Base-by-base conservation (phyloP, 2,329 filamentous ascomycete species). In the Colletotrichum lentis region DNA sequence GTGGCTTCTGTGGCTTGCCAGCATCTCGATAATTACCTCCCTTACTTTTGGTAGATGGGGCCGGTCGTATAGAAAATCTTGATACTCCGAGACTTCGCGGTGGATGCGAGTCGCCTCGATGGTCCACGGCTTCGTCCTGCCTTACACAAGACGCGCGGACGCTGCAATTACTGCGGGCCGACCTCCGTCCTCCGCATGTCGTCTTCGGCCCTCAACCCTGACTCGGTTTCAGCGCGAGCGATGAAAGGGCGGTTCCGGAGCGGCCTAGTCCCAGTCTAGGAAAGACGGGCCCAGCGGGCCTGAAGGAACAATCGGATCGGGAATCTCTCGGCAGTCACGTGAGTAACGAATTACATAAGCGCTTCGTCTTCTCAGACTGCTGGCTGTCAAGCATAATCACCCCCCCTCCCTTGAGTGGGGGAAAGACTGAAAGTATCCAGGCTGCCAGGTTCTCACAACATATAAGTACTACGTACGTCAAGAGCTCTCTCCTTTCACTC, bases 211-310 rank as follows among this genome's bases (percentile, higher is more conserved):
- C 22, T 31, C 43, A 61, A 60, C 24, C 35, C 50, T 69, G 62
- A 69, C 66, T 69, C 66, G 66, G 66, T 60, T 44, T 69, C 66
- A 62, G 62, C 56, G 56, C 55, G 62, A 66, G 56, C 49, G 31
- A 39, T 44, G 31, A 47, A 35, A 44, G 24, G 37, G 44, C 59
- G 50, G 66, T 46, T 59, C 66, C 66, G 66, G 66, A 69, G 24
- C 62, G 56, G 66, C 62, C 66, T 69, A 69, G 55, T 55, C 43
- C 55, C 24, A 55, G 50, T 65, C 24, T 49, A 66, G 62, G 43
- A 44, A 56, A 65, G 49, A 68, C 62, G 61, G 61, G 22, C 47
- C 22, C 65, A 41, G 46, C 60, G 44, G 62, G 55, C 27, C 39
- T 60, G 46, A 20, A 12, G n/a, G 16, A 39, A 22, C n/a, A 43